Conservation (phyloP, 805 yeast genomes). For the Candida namnaoensis region DNA sequence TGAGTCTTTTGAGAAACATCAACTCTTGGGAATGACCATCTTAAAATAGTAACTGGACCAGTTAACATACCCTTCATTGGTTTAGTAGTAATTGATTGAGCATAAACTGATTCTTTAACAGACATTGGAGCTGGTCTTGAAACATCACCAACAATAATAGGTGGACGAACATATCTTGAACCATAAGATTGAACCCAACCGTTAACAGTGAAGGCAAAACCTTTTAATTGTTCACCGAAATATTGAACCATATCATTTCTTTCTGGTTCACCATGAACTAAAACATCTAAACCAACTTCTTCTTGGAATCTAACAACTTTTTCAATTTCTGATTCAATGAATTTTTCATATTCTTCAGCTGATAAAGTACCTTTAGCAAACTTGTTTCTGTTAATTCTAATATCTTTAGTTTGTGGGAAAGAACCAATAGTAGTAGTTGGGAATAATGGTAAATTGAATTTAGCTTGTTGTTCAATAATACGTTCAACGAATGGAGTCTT, state of each 20-base stretch:
- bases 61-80: slow-evolving; percentile 99
- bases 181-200: slow-evolving; percentile 99
- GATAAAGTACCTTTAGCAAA: slow-evolving; percentile 94
- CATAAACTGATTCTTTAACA: slow-evolving; percentile 98
- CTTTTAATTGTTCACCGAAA: slow-evolving; percentile 98
- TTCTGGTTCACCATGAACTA: slow-evolving; percentile 99
- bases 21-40: slow-evolving; percentile 99
- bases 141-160: slow-evolving; percentile 97
- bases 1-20: slow-evolving; percentile 90
- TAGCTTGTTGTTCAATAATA: slow-evolving; percentile 76
- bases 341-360: slow-evolving; percentile 90
- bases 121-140: slow-evolving; percentile 98
- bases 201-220: slow-evolving; percentile 96
- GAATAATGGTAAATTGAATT: slow-evolving; percentile 93
- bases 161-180: slow-evolving; percentile 99
- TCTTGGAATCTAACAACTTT: slow-evolving; percentile 98
- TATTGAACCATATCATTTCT: slow-evolving; percentile 99
- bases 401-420: slow-evolving; percentile 99
- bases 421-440: slow-evolving; percentile 99
- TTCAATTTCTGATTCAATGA: slow-evolving; percentile 95
- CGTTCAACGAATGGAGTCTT: slow-evolving; percentile 79
- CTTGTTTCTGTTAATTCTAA: slow-evolving; percentile 97
- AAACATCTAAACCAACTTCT: slow-evolving; percentile 95
- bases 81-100: slow-evolving; percentile 90
- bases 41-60: slow-evolving; percentile 98